Base-by-base conservation (phyloP, 2,329 filamentous ascomycete species). In the Scedosporium aurantiacum region DNA sequence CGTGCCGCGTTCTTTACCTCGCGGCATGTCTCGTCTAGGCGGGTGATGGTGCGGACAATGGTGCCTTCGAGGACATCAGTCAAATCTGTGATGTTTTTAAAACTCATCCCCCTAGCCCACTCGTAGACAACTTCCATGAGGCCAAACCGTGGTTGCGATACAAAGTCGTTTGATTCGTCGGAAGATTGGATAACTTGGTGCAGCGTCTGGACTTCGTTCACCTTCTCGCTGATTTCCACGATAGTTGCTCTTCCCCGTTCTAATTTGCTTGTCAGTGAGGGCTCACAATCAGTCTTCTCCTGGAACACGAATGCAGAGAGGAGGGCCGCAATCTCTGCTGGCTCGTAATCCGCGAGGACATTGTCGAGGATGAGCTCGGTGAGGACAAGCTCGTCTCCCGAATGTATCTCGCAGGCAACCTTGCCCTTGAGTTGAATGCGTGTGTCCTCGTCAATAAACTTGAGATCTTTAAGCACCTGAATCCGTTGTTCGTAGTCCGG, bases 71-170 rank as follows among this genome's bases (percentile, higher is more conserved):
- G 85, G 62, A 99, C 92, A 72, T 97, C 93, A 6, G 94, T 99
- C 70, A 99, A 76, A 66, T 93, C 89, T 0, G 93, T 97, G 67
- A 99, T 99, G 66, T 94, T 93, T 75, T 95, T 96, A 80, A 99
- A 99, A 60, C 90, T 93, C 91, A 97, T 97, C 27, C 94, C 94
- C 58, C 91, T 81, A 8, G 94, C 94, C 94, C 94, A 99, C 74
- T 99, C 94, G 72, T 97, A 97, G 40, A 99, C 95, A 0, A 99
- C 94, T 74, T 99, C 94, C 71, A 96, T 91, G 61, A 99, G 82
- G 1, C 93, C 94, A 71, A 99, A 99, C 8, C 93, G 83, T 1
- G 92, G 91, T 61, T 87, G 82, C 63, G 86, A 91, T 41, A 90
- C 88, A 70, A 97, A 97, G 73, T 97, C 93, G 68, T 95, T 96